Conservation (phyloP, 768 basidiomycete species). For the Coprinopsis sp. region DNA sequence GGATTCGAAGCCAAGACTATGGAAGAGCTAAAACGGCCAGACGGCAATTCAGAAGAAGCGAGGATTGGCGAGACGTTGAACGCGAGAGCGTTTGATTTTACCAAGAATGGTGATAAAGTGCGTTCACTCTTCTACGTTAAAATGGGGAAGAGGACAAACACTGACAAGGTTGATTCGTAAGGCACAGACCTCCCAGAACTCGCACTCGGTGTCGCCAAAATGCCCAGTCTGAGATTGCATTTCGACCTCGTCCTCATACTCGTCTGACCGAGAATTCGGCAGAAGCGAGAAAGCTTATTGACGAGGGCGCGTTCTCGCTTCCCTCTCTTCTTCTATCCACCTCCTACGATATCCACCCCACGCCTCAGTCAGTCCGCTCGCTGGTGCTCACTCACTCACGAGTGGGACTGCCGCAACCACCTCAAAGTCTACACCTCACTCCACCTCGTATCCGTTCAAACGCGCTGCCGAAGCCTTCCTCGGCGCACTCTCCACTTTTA, state of each 20-base stretch:
- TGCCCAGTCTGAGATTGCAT: conserved; percentile 84
- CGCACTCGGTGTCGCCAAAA: conserved; percentile 82
- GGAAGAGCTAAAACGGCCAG: conserved; percentile 66
- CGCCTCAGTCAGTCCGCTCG: no score
- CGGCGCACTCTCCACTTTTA: no score
- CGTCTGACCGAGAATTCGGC: no score
- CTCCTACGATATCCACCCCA: background rate
- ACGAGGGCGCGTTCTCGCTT: no score
- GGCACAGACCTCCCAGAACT: conserved; percentile 79
- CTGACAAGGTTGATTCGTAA: conserved; percentile 34
- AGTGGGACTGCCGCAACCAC: no score
- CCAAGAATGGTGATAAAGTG: conserved; percentile 81
- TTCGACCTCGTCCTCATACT: conserved; percentile 92
- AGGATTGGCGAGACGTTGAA: conserved; percentile 84
- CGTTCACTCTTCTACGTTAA: background rate
- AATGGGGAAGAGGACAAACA: no score
- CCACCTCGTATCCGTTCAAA: no score
- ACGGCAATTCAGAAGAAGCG: conserved; percentile 78
- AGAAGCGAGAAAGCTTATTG: no score
- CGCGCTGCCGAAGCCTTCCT: no score
- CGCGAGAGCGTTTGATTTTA: conserved; percentile 79
- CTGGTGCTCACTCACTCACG: no score
- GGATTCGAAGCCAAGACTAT: conserved; percentile 66
- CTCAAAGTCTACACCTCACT: no score
- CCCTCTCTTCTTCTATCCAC: background rate